A percentile compares a stretch with the other conserved stretches of the same genome.
These are phyloP conservation scores for Kwoniella sp. DNA, from an alignment of 768 basidiomycete genomes.

Conservation along the genomic window DNA sequence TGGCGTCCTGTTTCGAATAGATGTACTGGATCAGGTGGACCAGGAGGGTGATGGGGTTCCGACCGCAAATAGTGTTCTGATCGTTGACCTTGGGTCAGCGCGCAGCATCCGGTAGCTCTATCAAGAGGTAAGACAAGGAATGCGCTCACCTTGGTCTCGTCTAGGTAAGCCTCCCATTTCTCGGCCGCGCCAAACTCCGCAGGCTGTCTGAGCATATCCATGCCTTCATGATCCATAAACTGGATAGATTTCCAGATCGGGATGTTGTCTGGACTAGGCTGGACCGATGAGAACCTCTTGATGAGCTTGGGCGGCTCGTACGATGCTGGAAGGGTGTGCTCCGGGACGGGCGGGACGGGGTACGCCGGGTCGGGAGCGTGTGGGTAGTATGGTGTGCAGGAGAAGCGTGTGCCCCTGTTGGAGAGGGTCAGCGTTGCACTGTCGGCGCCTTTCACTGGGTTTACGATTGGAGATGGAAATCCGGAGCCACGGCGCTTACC, in stretches of 20 bases:
- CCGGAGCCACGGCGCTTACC: slow-evolving; percentile 55
- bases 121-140: no score
- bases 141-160: slow-evolving; percentile 44
- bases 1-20: slow-evolving; percentile 47
- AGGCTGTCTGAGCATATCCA: slow-evolving; percentile 54
- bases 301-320: slow-evolving; percentile 18
- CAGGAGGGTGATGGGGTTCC: slow-evolving; percentile 91
- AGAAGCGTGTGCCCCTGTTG: slow-evolving; percentile 46
- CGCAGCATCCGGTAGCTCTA: background rate
- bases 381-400: slow-evolving; percentile 45
- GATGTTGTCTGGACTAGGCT: slow-evolving; percentile 39
- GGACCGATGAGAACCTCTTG: slow-evolving; percentile 14
- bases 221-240: slow-evolving; percentile 79
- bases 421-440: background rate
- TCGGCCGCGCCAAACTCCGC: slow-evolving; percentile 30
- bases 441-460: no score
- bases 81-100: background rate
- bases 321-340: slow-evolving; percentile 15
- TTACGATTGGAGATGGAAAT: background rate
- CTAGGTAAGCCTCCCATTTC: slow-evolving; percentile 45
- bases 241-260: slow-evolving; percentile 80
- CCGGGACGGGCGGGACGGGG: slow-evolving; percentile 41
- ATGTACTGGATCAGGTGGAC: slow-evolving; percentile 68
- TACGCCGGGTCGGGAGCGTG: slow-evolving; percentile 27
- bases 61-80: slow-evolving; percentile 93